These are phyloP conservation scores for Aspergillus conjunctus DNA, from an alignment of 495 filamentous ascomycete genomes.

Conservation along the genomic window DNA sequence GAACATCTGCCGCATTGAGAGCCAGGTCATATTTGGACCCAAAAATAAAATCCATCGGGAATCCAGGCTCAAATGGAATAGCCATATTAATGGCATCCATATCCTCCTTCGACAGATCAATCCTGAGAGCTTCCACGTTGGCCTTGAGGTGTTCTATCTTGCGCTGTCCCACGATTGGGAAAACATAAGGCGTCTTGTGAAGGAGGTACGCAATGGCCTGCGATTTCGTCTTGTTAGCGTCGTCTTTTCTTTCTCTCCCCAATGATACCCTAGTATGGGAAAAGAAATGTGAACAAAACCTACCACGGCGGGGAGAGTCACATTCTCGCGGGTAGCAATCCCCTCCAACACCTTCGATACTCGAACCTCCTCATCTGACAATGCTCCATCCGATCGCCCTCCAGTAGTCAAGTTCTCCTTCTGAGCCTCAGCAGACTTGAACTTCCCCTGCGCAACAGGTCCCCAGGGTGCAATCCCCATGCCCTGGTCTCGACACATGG, in stretches of 20 bases:
- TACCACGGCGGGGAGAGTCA: constrained; percentile 20
- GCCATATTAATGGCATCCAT: constrained; percentile 58
- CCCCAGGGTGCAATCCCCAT: constrained; percentile 61
- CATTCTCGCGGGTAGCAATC: constrained; percentile 15
- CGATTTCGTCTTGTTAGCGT: neutral
- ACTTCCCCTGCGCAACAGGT: constrained; percentile 54
- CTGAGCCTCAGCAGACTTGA: constrained; percentile 44
- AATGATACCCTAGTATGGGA: neutral
- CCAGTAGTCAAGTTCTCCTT: constrained; percentile 19
- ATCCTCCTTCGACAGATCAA: constrained; percentile 57
- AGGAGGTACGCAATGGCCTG: constrained; percentile 72
- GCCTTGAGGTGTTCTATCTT: constrained; percentile 65
- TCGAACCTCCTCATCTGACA: constrained; percentile 19
- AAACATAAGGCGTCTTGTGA: constrained; percentile 73
- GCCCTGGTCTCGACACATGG: constrained; percentile 57
- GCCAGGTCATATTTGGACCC: constrained; percentile 7
- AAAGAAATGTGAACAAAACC: constrained; percentile 7
- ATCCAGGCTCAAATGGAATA: constrained; percentile 43
- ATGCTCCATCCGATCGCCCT: constrained; percentile 4
- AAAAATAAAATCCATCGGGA: constrained; percentile 18
- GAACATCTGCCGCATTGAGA: constrained; percentile 21
- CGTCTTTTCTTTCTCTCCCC: neutral
- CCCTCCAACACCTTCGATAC: constrained; percentile 20
- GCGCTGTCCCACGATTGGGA: constrained; percentile 71
- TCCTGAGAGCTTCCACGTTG: constrained; percentile 61